These are phyloP conservation scores for Lactifluus echinatus DNA, from an alignment of 768 basidiomycete species.

Conservation along the genomic window DNA sequence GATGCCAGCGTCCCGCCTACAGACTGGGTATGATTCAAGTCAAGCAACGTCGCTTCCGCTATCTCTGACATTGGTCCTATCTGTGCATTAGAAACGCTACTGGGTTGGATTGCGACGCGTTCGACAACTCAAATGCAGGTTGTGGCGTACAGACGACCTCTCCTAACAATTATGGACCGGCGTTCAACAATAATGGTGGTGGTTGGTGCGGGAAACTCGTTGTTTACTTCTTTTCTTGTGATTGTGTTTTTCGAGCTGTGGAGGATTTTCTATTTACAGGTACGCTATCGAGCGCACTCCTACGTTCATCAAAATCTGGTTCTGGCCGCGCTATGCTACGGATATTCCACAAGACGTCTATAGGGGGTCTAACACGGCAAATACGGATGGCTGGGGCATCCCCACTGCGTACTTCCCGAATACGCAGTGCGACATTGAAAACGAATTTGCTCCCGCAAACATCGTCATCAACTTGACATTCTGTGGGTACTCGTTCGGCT, in stretches of 20 bases:
- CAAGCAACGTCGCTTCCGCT: too few relatives aligned
- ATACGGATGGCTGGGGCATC: slow-evolving; percentile 49
- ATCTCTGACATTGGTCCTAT: background rate
- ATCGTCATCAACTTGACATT: slow-evolving; percentile 66
- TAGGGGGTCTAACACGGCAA: slow-evolving; percentile 32
- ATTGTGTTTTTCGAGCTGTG: background rate
- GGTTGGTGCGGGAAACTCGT: slow-evolving; percentile 40
- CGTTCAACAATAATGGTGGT: slow-evolving; percentile 51
- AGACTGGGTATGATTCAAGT: slow-evolving; percentile 37
- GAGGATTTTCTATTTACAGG: slow-evolving; percentile 29
- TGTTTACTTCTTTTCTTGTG: background rate
- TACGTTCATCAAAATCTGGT: slow-evolving; percentile 57
- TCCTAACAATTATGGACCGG: slow-evolving; percentile 44
- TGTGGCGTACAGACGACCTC: slow-evolving; percentile 41
- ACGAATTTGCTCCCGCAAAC: slow-evolving; percentile 47
- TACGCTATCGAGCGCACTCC: slow-evolving; percentile 55
- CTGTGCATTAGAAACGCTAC: slow-evolving; percentile 26
- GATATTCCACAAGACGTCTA: slow-evolving; percentile 40
- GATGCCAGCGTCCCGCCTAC: slow-evolving; percentile 37
- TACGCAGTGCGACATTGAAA: slow-evolving; percentile 46
- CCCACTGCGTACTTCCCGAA: slow-evolving; percentile 57
- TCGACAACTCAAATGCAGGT: slow-evolving; percentile 42
- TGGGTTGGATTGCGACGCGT: slow-evolving; percentile 41
- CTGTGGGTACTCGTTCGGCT: slow-evolving; percentile 35
- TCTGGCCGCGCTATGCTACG: slow-evolving; percentile 47